Conservation (phyloP, 768 basidiomycete species). For the Tremella yokohamensis region DNA sequence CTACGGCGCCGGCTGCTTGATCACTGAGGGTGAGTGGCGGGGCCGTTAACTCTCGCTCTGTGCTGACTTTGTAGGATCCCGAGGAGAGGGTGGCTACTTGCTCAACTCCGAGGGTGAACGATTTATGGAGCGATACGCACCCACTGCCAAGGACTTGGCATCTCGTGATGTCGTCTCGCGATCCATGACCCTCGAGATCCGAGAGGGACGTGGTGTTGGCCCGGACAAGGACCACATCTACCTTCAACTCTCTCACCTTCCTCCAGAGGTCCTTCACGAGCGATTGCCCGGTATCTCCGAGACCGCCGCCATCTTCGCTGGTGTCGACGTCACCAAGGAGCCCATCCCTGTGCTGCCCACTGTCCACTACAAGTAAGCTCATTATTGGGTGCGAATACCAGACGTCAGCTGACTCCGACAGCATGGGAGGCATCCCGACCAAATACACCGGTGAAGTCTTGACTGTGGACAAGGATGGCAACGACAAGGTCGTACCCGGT, state of each 20-base stretch:
- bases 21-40: conserved; percentile 78
- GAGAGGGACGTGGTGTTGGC: conserved; percentile 97
- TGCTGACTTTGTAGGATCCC: conserved; percentile 67
- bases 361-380: conserved; percentile 91
- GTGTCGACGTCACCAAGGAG: conserved; percentile 99
- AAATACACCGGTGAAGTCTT: conserved; percentile 96
- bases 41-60: background rate
- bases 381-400: background rate
- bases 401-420: conserved; percentile 3
- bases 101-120: conserved; percentile 98
- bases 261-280: conserved; percentile 90
- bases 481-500: conserved; percentile 91
- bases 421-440: conserved; percentile 98
- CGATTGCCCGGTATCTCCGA: conserved; percentile 98
- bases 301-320: conserved; percentile 97
- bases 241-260: conserved; percentile 94
- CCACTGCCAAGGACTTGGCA: conserved; percentile 97
- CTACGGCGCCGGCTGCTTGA: conserved; percentile 97
- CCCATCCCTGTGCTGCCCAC: conserved; percentile 98
- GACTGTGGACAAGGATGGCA: conserved; percentile 78
- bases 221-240: conserved; percentile 97
- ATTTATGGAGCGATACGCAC: conserved; percentile 99
- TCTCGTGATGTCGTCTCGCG: conserved; percentile 99
- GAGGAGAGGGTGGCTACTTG: conserved; percentile 98
- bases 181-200: conserved; percentile 97